These are phyloP conservation scores for Erythrobasidium hasegawianum DNA, from an alignment of 1,284 basidiomycete genomes.

Conservation along the genomic window DNA sequence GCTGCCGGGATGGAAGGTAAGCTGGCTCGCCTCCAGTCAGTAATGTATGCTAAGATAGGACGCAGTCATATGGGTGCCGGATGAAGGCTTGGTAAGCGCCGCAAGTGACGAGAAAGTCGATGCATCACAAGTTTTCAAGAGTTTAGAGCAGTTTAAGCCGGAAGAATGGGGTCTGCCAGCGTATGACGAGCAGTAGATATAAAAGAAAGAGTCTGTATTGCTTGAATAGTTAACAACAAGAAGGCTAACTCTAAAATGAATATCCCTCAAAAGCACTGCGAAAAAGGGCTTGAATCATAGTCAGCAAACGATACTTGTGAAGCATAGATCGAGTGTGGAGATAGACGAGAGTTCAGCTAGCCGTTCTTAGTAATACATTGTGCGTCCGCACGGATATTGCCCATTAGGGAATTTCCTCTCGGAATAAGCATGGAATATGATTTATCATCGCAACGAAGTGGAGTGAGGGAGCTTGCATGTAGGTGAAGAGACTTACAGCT, in stretches of 20 bases:
- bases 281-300: background rate
- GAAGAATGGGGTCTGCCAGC: constrained; percentile 41
- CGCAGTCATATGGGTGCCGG: constrained; percentile 43
- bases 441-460: constrained; percentile 27
- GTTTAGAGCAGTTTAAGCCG: constrained; percentile 36
- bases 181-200: constrained; percentile 27
- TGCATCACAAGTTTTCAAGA: constrained; percentile 20
- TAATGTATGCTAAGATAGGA: background rate
- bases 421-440: constrained; percentile 38
- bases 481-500: no score
- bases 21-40: background rate
- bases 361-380: constrained; percentile 34
- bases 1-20: constrained; percentile 44
- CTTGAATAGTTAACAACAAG: background rate
- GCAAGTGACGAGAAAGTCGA: constrained; percentile 37
- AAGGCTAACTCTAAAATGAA: background rate
- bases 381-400: constrained; percentile 12
- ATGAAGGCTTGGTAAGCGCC: constrained; percentile 36
- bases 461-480: background rate
- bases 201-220: background rate
- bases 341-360: constrained; percentile 6
- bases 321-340: background rate
- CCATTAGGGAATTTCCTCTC: constrained; percentile 4
- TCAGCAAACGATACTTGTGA: constrained; percentile 1
- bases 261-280: background rate